Percentiles rank a stretch among this genome's conserved stretches.
These are phyloP conservation scores for Brachypodium distachyon DNA, from an alignment of 202 grass and related monocot species.

Conservation along the genomic window DNA sequence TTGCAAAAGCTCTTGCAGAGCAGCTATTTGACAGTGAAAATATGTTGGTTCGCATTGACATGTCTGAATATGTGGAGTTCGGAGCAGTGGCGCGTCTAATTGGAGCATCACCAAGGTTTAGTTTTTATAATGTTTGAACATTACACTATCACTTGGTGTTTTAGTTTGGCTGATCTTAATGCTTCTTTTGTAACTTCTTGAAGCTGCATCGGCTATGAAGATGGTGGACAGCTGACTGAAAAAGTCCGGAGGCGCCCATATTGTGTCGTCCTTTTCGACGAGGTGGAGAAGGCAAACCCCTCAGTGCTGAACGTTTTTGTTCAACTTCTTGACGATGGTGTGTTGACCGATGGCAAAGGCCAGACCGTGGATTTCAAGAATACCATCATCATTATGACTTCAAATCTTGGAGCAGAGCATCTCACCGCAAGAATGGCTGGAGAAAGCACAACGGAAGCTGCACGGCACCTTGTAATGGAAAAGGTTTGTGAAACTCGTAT, in stretches of 20 bases:
- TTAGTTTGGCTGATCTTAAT: not conserved
- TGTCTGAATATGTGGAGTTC: slow-evolving; percentile 24
- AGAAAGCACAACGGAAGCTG: slow-evolving; percentile 18
- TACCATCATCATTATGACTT: slow-evolving; percentile 42
- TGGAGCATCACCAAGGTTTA: slow-evolving; percentile 23
- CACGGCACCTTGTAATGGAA: slow-evolving; percentile 9
- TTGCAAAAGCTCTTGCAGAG: not conserved
- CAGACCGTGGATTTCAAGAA: slow-evolving; percentile 41
- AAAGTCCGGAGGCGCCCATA: slow-evolving; percentile 22
- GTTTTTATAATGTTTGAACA: not conserved
- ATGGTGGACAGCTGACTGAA: slow-evolving; percentile 31
- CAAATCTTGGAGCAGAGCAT: slow-evolving; percentile 35
- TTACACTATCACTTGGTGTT: not conserved
- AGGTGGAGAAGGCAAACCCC: slow-evolving; percentile 42
- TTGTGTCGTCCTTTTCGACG: slow-evolving; percentile 33
- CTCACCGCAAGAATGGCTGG: slow-evolving; percentile 16
- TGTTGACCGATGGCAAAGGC: slow-evolving; percentile 37
- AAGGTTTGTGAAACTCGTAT: not conserved
- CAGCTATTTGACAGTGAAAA: not conserved
- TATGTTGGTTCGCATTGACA: slow-evolving; percentile 4
- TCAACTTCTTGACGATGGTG: slow-evolving; percentile 39
- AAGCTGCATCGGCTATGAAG: slow-evolving; percentile 32
- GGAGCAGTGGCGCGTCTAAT: slow-evolving; percentile 20
- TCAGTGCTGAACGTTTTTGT: slow-evolving; percentile 33
- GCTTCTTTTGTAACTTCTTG: not conserved